Percentiles rank a stretch among this genome's conserved stretches.
phyloP scores from a whole-genome alignment of 345 rosid species.

The Gossypium anomalum region DNA sequence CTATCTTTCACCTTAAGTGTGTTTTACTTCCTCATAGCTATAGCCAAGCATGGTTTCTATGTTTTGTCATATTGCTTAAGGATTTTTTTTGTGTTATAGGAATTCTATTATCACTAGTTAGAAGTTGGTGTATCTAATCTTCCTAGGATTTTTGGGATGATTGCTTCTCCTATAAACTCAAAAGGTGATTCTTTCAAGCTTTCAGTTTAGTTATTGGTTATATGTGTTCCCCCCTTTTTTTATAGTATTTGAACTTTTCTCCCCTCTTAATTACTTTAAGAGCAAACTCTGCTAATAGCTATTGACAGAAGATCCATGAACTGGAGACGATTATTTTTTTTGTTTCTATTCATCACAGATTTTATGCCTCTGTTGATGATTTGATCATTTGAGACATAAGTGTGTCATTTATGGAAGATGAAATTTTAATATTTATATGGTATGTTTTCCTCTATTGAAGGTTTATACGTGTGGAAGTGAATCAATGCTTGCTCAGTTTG shows the following conservation, averaged over 20 bases:
- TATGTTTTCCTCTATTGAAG: conserved; percentile 33
- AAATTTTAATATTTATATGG: not conserved
- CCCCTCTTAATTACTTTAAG: no score
- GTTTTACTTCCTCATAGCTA: no score
- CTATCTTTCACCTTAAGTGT: no score
- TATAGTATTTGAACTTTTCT: no score
- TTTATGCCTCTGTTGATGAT: not conserved
- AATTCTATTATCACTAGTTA: conserved; percentile 59
- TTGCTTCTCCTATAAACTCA: conserved; percentile 20
- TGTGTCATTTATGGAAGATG: not conserved
- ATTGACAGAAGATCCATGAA: conserved; percentile 45
- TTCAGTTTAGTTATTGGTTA: no score
- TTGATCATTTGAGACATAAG: not conserved
- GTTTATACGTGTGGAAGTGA: conserved; percentile 63
- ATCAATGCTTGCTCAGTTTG: conserved; percentile 48
- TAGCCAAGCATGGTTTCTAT: no score
- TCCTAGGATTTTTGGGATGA: conserved; percentile 67
- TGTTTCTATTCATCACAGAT: not conserved
- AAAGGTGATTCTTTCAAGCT: no score
- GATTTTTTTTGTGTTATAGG: conserved; percentile 39
- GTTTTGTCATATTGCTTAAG: not conserved
- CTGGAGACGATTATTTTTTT: conserved; percentile 54
- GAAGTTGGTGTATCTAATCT: conserved; percentile 27
- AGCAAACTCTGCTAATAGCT: no score
- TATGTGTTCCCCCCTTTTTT: conserved; percentile 20